Conservation (phyloP, 116 monocot species). For the Dioscorea cayenensis region DNA sequence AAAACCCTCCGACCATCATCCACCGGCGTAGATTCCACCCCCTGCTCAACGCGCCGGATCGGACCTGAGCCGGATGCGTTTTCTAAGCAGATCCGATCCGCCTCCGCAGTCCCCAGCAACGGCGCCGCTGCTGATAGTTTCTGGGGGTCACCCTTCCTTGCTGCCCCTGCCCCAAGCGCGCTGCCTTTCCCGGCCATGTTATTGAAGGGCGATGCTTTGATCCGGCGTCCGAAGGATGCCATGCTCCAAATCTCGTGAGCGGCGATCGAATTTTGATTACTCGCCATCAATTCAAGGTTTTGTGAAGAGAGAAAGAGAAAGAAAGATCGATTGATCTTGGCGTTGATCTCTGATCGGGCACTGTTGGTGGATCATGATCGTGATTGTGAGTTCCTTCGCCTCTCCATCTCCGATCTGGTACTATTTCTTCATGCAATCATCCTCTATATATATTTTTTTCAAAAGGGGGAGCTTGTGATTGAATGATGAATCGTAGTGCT, state of each 20-base stretch:
- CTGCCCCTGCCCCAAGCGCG: conserved; percentile 28
- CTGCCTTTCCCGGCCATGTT: conserved; percentile 26
- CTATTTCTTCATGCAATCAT: background rate
- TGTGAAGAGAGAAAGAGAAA: background rate
- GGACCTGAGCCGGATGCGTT: conserved; percentile 20
- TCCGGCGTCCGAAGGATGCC: conserved; percentile 3
- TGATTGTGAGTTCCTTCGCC: background rate
- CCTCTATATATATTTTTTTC: conserved; percentile 40
- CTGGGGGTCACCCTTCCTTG: conserved; percentile 22
- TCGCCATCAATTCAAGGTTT: background rate
- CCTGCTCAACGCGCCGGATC: conserved; percentile 10
- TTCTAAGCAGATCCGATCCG: conserved; percentile 7
- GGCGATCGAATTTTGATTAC: background rate
- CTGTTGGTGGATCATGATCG: background rate
- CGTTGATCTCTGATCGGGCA: background rate
- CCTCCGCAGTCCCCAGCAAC: background rate
- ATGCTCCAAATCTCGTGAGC: background rate
- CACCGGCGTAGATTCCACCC: background rate
- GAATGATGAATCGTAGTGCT: background rate
- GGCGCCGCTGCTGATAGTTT: conserved; percentile 3
- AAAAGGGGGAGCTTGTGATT: conserved; percentile 12
- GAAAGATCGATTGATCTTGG: background rate
- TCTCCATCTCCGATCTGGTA: background rate
- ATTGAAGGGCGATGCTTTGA: conserved; percentile 9
- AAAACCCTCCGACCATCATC: background rate